phyloP scores from a whole-genome alignment of 2,329 filamentous ascomycete species.

The Penicillium sp. region DNA sequence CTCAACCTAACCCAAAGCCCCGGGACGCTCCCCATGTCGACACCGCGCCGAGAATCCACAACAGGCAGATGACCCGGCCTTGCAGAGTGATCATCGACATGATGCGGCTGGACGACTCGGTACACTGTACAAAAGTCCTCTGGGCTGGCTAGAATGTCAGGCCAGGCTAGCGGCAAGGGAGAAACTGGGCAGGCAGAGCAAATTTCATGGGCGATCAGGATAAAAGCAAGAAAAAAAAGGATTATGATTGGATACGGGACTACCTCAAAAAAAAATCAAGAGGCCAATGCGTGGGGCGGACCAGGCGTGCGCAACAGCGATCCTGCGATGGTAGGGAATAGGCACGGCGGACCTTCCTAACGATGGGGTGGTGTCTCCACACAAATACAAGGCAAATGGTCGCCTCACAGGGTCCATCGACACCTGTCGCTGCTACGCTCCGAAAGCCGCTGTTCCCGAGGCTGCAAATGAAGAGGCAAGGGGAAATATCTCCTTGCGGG shows the following conservation, averaged over 20 bases:
- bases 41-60: not conserved
- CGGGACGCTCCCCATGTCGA: not conserved
- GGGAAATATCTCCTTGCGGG: not conserved
- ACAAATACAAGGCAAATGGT: not conserved
- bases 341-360: not conserved
- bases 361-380: not conserved
- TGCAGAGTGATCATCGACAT: not conserved
- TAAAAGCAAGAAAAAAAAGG: not conserved
- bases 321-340: not conserved
- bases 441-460: conserved; percentile 8
- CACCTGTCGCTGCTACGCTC: not conserved
- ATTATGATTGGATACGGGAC: not conserved
- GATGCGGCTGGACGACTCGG: not conserved
- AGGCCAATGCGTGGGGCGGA: not conserved
- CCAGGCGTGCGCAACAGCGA: not conserved
- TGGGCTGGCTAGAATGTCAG: not conserved
- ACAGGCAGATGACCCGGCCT: not conserved
- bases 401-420: not conserved
- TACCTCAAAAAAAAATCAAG: not conserved
- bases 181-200: not conserved
- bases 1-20: not conserved
- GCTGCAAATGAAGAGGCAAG: not conserved
- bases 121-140: not conserved
- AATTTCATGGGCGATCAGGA: not conserved
- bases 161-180: too few species aligned